phyloP scores from a whole-genome alignment of 1,284 basidiomycete genomes.

The Irpex lacteus region DNA sequence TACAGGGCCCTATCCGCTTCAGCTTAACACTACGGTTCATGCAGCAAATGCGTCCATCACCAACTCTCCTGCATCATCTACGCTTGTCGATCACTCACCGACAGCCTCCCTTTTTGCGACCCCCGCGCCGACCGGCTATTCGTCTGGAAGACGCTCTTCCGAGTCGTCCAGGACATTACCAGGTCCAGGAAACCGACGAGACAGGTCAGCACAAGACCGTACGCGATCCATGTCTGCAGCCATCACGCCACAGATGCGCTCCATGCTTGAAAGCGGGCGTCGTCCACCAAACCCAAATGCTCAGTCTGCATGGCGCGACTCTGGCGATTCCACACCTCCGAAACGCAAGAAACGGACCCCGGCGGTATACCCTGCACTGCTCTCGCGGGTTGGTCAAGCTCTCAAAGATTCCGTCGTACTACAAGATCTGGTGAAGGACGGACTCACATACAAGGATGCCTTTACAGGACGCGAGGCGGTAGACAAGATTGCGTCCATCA shows the following conservation, averaged over 20 bases:
- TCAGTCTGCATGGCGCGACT: constrained; percentile 42
- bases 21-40: constrained; percentile 44
- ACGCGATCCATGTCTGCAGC: constrained; percentile 73
- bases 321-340: constrained; percentile 38
- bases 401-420: constrained; percentile 83
- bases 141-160: constrained; percentile 45
- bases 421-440: constrained; percentile 87
- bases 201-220: constrained; percentile 61
- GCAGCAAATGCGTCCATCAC: constrained; percentile 36
- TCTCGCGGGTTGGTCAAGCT: constrained; percentile 92
- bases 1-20: constrained; percentile 42
- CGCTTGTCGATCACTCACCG: constrained; percentile 42
- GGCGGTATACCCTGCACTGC: constrained; percentile 89
- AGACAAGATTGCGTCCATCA: constrained; percentile 94
- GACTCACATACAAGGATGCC: constrained; percentile 92
- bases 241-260: constrained; percentile 35
- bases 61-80: constrained; percentile 55
- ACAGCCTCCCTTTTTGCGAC: constrained; percentile 21
- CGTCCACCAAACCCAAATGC: constrained; percentile 31
- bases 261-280: constrained; percentile 27
- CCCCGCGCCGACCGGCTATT: constrained; percentile 11
- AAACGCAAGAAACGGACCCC: constrained; percentile 51
- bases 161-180: constrained; percentile 53
- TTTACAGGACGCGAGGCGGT: constrained; percentile 98
- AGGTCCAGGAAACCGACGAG: constrained; percentile 45